A percentile compares a stretch with the other conserved stretches of the same genome.
Evolutionary conservation across 345 rosid species (phyloP).

Genomic region (Gossypium longicalyx): DNA sequence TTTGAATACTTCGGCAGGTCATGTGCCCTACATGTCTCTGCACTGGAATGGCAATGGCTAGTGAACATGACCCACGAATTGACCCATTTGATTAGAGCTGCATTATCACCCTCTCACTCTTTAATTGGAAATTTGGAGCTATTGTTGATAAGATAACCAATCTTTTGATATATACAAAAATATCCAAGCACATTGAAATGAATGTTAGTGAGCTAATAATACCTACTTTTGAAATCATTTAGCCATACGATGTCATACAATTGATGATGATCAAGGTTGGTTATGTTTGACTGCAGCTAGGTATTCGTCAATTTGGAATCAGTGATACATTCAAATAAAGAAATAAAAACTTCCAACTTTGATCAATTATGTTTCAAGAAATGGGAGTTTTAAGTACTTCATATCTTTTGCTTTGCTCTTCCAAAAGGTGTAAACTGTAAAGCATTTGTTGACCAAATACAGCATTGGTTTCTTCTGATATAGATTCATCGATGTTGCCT

Average conservation of each 20-base stretch:
- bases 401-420: no score
- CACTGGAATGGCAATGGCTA: conserved; percentile 99
- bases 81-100: conserved; percentile 77
- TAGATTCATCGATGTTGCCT: no score
- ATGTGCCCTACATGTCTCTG: conserved; percentile 99
- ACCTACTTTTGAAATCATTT: not conserved
- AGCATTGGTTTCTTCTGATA: no score
- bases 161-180: not conserved
- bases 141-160: not conserved
- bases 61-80: conserved; percentile 90
- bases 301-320: no score
- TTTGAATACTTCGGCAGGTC: conserved; percentile 41
- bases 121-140: not conserved
- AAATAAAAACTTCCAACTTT: no score
- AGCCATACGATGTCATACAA: not conserved
- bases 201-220: not conserved
- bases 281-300: no score
- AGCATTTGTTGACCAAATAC: no score
- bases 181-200: not conserved
- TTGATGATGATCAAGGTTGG: not conserved
- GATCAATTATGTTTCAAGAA: no score
- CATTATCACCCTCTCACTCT: not conserved
- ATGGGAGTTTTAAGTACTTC: no score
- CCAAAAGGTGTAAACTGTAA: no score
- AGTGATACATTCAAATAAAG: no score